phyloP scores from a whole-genome alignment of 2,329 filamentous ascomycete genomes.

The Berkeleyomyces basicola region DNA sequence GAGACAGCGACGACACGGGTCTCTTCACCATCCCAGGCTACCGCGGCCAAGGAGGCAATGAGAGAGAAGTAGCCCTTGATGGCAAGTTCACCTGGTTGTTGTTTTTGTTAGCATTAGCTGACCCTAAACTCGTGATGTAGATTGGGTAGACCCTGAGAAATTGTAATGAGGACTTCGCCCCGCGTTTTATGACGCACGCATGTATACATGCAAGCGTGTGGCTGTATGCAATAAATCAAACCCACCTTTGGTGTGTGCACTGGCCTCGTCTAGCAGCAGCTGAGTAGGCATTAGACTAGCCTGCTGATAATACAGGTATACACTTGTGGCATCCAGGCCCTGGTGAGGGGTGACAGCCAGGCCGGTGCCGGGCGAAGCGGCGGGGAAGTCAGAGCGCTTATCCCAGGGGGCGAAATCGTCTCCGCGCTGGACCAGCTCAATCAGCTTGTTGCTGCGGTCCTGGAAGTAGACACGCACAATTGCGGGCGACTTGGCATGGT shows the following conservation, averaged over 20 bases:
- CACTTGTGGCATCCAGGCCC: slow-evolving; percentile 10
- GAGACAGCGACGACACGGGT: slow-evolving; percentile 12
- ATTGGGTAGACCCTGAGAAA: too few relatives aligned
- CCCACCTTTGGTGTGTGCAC: slow-evolving; percentile 7
- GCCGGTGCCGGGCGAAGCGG: slow-evolving; percentile 10
- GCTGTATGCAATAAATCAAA: not conserved
- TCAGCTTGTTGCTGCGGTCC: slow-evolving; percentile 12
- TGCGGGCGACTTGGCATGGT: slow-evolving; percentile 10
- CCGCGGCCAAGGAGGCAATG: slow-evolving; percentile 11
- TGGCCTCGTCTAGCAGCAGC: slow-evolving; percentile 9
- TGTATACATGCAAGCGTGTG: too few relatives aligned
- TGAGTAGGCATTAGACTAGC: slow-evolving; percentile 9
- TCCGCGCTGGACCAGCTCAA: slow-evolving; percentile 13
- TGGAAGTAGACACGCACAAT: slow-evolving; percentile 13
- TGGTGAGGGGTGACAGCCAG: slow-evolving; percentile 9
- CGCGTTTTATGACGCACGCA: too few relatives aligned
- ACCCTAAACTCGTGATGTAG: not conserved
- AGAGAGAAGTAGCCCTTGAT: slow-evolving; percentile 13
- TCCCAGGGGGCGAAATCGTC: slow-evolving; percentile 12
- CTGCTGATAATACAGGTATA: slow-evolving; percentile 12
- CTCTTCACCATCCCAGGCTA: slow-evolving; percentile 11
- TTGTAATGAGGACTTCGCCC: too few relatives aligned
- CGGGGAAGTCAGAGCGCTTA: slow-evolving; percentile 10
- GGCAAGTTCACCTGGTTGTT: slow-evolving; percentile 7
- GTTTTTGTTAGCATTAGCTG: too few relatives aligned